Base-by-base conservation (phyloP, 768 basidiomycete genomes). In the Suillus subalutaceus region DNA sequence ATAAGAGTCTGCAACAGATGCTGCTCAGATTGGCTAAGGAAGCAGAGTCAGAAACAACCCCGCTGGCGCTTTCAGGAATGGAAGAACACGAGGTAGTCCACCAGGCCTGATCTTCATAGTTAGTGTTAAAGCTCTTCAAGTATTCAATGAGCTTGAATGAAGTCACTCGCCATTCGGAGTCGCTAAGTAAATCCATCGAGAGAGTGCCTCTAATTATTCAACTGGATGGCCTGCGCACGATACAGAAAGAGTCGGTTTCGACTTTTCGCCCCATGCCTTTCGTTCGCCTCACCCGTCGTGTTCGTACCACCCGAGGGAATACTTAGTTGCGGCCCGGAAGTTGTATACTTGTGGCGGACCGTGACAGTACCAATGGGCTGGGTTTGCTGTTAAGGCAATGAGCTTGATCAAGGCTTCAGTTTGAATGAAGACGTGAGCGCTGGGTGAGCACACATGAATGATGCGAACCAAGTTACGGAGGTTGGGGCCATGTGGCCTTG, bases 381-480 rank as follows among this genome's bases (percentile, higher is more conserved):
- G 15, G 5, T 16, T 52, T n/a, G 23, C 48, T 23, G 13, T 32
- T 23, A 50, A 50, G 50, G 50, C 26, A 3, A 52, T 16, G 26
- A 26, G 23, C 12, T 23, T 52, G 50, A 52, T 52, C 50, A 23
- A 50, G 12, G n/a, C 48, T 23, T 48, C n/a, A 50, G 23, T 26
- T 26, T 52, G 50, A 6, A 26, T 13, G 50, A 16, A 30, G 26
- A 16, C 26, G 50, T 52, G 26, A 52, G 50, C 6, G 15, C 3
- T 8, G 15, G 15, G 50, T 52, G 26, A 30, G 50, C 26, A 6
- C 26, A 16, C 8, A 91, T 71, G 70, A 67, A 53, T 76, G 77
- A 56, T 92, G 88, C 46, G 86, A 81, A 86, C 38, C 73, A 77
- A 20, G 63, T 85, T 26, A 84, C 86, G 81, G 66, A 72, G 32